Evolutionary conservation across 2,329 filamentous ascomycete genomes (phyloP), one percentile per base, ranked within the genome.

Genomic region (Monilinia fructicola): DNA sequence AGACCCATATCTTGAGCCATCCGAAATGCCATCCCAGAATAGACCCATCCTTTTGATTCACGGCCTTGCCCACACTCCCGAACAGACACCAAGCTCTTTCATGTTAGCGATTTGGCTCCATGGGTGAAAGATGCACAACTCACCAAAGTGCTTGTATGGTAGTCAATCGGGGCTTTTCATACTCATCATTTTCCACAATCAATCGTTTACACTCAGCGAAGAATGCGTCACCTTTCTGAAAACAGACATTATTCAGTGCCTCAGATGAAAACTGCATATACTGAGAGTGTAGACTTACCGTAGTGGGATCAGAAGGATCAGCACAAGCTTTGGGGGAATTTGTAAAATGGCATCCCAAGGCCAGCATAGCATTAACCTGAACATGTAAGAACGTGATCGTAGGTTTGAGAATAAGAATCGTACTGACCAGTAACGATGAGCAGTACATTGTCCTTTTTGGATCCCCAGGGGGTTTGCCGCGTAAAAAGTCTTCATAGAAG

Each of bases 21-120:
- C 54, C 95, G 89, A 77, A 99, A 98, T 74, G 91, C 95, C 91
- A 99, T 97, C 60, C 95, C 94, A 74, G 92, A 97, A 78, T 98
- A 98, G 4, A 97, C 93, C 95, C 95, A 99, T 1, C 95, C 95
- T 78, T 95, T 96, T 50, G 21, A 42, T 42, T 42, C 40, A 92
- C 92, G 79, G 98, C 95, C 53, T 94, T 85, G 0, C 92, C 94
- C 77, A 94, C 98, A 0, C 95, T 99, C 95, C 68, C 95, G 85
- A 0, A 98, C 94, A 10, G 93, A 97, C 93, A 99, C 97, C 69
- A 67, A 26, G 3, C 64, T 61, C 9, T 26, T 7, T 16, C 28
- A 62, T 28, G 40, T 66, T 62, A 66, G 64, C 14, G n/a, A 28
- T 12, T 52, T 21, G n/a, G 21, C 21, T 12, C 11, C 26, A 98